Evolutionary conservation across 208 protist genomes (phyloP), one percentile per base, ranked within the genome.

Genomic region (Acanthamoeba triangularis): DNA sequence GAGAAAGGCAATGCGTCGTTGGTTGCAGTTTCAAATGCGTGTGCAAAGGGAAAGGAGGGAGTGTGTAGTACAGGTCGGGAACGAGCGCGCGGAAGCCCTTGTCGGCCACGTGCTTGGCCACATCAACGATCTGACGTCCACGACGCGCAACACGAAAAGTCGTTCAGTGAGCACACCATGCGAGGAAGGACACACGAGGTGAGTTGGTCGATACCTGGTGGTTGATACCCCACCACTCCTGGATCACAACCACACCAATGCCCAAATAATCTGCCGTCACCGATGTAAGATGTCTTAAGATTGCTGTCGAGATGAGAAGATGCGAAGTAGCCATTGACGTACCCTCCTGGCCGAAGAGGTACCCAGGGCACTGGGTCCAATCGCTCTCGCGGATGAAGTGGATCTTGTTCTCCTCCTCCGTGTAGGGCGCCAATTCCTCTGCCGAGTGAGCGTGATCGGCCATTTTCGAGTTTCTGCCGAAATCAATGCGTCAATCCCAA

Each of bases 191-290:
- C n/a, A n/a, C n/a, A n/a, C n/a, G n/a, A n/a, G n/a, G n/a, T 4
- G 37, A 78, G 28, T 3, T 2, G 35, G 11, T 78, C 37, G 69
- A n/a, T 76, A 87, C 49, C 78, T 87, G 78, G 41, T 49, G 35
- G 61, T 92, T 92, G 85, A 92, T 52, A 52, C 85, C 85, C 85
- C 85, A 92, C 85, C 85, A 92, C 59, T 92, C 85, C 61, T 92
- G 85, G 56, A 92, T 92, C 30, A 92, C 56, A 7, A 92, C 85
- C 7, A 92, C 37, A 30, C 85, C 85, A 30, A 88, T 23, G n/a
- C 52, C 52, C 25, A 63, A 20, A 23, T 35, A 20, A 20, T 88
- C 78, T 88, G 78, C n/a, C 30, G 25, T 7, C 76, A 20, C 33
- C 72, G 23, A 65, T 23, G 23, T 23, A 65, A 13, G 59, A 28